Conservation (phyloP, 2,329 filamentous ascomycete species). For the Aureobasidium namibiae region DNA sequence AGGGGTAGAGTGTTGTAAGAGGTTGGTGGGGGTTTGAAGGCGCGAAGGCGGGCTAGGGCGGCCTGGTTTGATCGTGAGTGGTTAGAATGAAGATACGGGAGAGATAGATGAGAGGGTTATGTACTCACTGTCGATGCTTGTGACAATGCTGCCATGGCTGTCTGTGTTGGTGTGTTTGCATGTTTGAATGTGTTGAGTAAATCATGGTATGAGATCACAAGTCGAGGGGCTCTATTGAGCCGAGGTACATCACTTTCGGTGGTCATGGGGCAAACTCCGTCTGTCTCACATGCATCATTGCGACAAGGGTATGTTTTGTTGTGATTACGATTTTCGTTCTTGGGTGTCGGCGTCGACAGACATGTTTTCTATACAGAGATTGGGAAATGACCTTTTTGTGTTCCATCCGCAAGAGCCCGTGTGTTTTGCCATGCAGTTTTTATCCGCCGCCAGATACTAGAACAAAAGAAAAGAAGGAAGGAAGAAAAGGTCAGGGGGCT, state of each 20-base stretch:
- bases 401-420: neutral
- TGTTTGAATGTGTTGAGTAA: neutral
- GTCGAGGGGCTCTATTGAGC: neutral
- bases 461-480: neutral
- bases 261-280: neutral
- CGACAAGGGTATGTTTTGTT: too few relatives aligned
- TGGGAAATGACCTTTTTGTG: neutral
- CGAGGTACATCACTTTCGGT: neutral
- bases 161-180: neutral
- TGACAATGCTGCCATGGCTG: slow-evolving; percentile 16
- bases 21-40: slow-evolving; percentile 49
- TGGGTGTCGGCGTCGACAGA: neutral
- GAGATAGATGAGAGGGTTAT: neutral
- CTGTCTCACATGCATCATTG: too few relatives aligned
- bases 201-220: neutral
- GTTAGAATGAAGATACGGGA: neutral
- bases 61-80: slow-evolving; percentile 15
- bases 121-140: slow-evolving; percentile 14
- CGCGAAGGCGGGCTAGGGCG: slow-evolving; percentile 48
- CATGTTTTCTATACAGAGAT: neutral
- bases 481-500: neutral
- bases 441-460: neutral
- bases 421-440: neutral
- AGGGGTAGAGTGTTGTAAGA: slow-evolving; percentile 50
- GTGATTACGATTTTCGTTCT: neutral